Base-by-base conservation (phyloP, 1,139 yeast genomes). In the Hansenula lynferdii region DNA sequence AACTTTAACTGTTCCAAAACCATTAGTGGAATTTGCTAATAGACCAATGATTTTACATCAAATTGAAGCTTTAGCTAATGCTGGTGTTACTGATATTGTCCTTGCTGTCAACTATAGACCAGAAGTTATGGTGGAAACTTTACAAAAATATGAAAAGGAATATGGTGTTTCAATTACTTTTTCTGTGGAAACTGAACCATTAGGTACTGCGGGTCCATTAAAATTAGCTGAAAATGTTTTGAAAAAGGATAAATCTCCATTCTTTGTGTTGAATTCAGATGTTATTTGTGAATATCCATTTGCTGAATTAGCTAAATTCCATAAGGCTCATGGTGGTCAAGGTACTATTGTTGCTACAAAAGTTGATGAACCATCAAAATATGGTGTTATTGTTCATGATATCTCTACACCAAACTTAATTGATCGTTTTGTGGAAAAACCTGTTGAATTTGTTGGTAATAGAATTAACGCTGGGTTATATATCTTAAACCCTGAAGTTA, bases 281-380 rank as follows among this genome's bases (percentile, higher is more conserved):
- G 96, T 94, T 53, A 92, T 92, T 65, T 94, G 99, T 67, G 97
- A 94, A 64, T 94, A 92, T 71, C 98, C 98, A 57, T 92, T 94
- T 74, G 69, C 75, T 57, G 97, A 92, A 64, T 78, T 94, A 63
- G 92, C 89, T 50, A 82, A 72, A 41, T 92, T 89, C 89, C 99
- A 94, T 78, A 72, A 77, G 64, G 80, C 85, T 43, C 97, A 92
- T 70, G 97, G 97, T 66, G 97, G 95, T 64, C 86, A 80, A 60
- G 98, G 97, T 66, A 94, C 98, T 58, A 92, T 94, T 64, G 97
- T 92, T 47, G 98, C 97, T 52, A 94, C 99, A 61, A 94, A 94
- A 77, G 98, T 94, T 52, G 98, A 94, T 64, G 99, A 94, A 71
- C 98, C 98, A 50, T 85, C 96, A 60, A 94, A 94, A 72, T 94